These are phyloP conservation scores for Rubroboletus pulcherrimus DNA, from an alignment of 768 basidiomycete genomes.

Conservation along the genomic window DNA sequence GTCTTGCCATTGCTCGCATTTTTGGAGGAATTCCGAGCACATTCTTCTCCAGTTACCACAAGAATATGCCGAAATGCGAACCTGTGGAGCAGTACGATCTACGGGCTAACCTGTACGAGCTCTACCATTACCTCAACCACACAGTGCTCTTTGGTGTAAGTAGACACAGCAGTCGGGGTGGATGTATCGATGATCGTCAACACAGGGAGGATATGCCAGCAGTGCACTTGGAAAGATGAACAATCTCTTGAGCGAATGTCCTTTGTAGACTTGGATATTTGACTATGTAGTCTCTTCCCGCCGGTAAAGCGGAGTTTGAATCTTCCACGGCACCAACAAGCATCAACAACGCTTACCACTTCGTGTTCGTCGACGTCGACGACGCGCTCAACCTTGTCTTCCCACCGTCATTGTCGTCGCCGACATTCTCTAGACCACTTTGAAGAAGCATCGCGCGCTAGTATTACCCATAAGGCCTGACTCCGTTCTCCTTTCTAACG, in stretches of 20 bases:
- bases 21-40: conserved; percentile 68
- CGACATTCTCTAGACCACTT: neutral
- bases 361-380: conserved; percentile 19
- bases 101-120: conserved; percentile 66
- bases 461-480: neutral
- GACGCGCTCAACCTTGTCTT: conserved; percentile 17
- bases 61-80: conserved; percentile 57
- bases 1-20: conserved; percentile 73
- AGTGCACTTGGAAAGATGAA: conserved; percentile 50
- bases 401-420: conserved; percentile 7
- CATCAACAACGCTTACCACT: conserved; percentile 28
- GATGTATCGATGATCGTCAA: neutral
- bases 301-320: conserved; percentile 13
- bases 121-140: conserved; percentile 83
- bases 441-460: neutral
- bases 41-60: conserved; percentile 66
- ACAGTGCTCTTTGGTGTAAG: conserved; percentile 75
- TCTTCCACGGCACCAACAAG: conserved; percentile 14
- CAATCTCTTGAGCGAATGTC: conserved; percentile 37
- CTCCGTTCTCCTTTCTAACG: neutral
- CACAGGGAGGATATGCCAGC: conserved; percentile 47
- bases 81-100: conserved; percentile 63
- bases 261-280: conserved; percentile 8
- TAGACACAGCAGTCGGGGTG: neutral
- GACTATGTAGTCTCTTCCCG: neutral